Conservation (phyloP, 2,329 filamentous ascomycete species). For the Coniochaeta prunicola region DNA sequence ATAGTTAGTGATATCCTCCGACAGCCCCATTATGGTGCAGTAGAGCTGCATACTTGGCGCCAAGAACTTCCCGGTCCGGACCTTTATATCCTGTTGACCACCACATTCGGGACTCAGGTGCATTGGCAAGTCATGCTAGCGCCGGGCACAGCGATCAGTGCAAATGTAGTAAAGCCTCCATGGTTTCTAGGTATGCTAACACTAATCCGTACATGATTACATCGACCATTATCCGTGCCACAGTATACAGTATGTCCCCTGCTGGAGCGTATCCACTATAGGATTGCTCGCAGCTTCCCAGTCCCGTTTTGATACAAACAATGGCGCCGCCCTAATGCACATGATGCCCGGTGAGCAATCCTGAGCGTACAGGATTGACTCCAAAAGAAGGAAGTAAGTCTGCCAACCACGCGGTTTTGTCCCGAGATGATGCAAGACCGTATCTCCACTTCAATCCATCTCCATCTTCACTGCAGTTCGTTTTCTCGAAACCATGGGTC, state of each 20-base stretch:
- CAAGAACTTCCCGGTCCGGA: not conserved
- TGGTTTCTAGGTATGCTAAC: not conserved
- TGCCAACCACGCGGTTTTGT: not conserved
- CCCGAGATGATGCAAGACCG: not conserved
- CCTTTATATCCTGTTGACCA: not conserved
- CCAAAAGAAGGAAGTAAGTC: not conserved
- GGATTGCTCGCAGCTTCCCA: not conserved
- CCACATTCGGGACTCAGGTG: not conserved
- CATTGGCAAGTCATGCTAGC: not conserved
- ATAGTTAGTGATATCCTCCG: not conserved
- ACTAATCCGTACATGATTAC: not conserved
- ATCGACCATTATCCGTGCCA: not conserved
- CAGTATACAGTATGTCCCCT: too few relatives aligned
- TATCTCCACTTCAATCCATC: not conserved
- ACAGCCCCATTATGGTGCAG: not conserved
- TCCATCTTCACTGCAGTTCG: not conserved
- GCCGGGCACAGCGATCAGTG: not conserved
- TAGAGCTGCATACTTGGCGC: not conserved
- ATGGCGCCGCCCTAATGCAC: not conserved
- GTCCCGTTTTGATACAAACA: not conserved
- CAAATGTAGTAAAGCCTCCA: not conserved
- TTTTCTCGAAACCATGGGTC: not conserved
- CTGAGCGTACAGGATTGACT: not conserved
- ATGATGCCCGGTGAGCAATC: not conserved
- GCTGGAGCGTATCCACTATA: not conserved